phyloP scores from a whole-genome alignment of 768 basidiomycete species.

The Clavaria fumosa region DNA sequence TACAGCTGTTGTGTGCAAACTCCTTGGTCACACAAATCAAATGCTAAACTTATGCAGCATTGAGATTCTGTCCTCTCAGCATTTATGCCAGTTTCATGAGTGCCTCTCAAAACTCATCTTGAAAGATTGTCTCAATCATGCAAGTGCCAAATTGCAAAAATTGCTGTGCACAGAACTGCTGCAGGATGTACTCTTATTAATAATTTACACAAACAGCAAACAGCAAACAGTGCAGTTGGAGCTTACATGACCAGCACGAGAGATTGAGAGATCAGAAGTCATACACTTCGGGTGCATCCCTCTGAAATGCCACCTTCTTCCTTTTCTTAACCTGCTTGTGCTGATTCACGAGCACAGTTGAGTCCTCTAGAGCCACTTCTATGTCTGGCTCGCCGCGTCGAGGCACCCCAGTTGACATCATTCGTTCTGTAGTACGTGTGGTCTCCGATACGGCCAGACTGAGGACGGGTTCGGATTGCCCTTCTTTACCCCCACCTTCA shows the following conservation, averaged over 20 bases:
- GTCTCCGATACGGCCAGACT: slow-evolving; percentile 10
- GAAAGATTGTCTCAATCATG: too few species aligned
- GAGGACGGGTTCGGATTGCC: slow-evolving; percentile 41
- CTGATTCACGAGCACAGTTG: slow-evolving; percentile 10
- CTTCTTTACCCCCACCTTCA: slow-evolving; percentile 71
- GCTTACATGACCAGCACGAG: neutral
- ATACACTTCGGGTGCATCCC: slow-evolving; percentile 55
- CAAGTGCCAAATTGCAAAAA: too few species aligned
- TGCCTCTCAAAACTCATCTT: too few species aligned
- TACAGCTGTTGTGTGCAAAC: too few species aligned
- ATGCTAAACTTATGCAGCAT: too few species aligned
- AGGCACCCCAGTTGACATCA: slow-evolving; percentile 6
- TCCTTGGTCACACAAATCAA: too few species aligned
- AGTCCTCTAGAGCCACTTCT: slow-evolving; percentile 15
- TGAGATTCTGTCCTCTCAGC: too few species aligned
- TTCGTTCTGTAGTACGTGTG: slow-evolving; percentile 2
- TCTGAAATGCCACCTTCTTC: slow-evolving; percentile 57
- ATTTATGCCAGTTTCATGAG: too few species aligned
- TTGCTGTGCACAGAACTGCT: too few species aligned
- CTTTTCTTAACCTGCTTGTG: slow-evolving; percentile 35
- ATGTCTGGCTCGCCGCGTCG: slow-evolving; percentile 14
- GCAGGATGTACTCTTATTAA: too few species aligned
- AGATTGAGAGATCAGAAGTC: slow-evolving; percentile 37
- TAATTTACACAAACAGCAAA: too few species aligned
- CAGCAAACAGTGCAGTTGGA: too few species aligned